phyloP scores from a whole-genome alignment of 1,284 basidiomycete species.

The Taiwanofungus camphoratus region DNA sequence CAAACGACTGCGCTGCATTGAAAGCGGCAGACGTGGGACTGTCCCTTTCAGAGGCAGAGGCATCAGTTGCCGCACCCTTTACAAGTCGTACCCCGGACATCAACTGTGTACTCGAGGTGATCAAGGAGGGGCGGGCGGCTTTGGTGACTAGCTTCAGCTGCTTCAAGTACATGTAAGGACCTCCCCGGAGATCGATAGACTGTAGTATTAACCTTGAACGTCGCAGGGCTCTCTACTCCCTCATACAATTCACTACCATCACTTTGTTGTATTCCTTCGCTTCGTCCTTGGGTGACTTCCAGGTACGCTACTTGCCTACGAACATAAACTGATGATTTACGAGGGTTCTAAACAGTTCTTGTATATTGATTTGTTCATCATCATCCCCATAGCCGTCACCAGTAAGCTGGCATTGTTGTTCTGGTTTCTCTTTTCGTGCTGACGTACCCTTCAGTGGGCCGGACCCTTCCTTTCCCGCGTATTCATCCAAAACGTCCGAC shows the following conservation, averaged over 20 bases:
- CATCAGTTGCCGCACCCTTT: constrained; percentile 98
- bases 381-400: constrained; percentile 92
- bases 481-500: constrained; percentile 92
- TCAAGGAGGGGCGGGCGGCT: constrained; percentile 93
- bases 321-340: no score
- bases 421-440: constrained; percentile 8
- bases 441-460: constrained; percentile 65
- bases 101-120: constrained; percentile 92
- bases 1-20: constrained; percentile 97
- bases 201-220: no score
- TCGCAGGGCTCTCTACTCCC: constrained; percentile 79
- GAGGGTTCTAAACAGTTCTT: no score
- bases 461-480: constrained; percentile 84
- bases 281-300: constrained; percentile 93
- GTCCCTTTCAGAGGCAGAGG: constrained; percentile 96
- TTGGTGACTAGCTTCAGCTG: constrained; percentile 98
- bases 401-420: constrained; percentile 49
- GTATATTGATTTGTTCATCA: constrained; percentile 97
- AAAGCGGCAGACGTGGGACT: constrained; percentile 99
- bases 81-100: constrained; percentile 94
- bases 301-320: constrained; percentile 64
- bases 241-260: constrained; percentile 87
- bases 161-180: constrained; percentile 95
- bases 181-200: no score
- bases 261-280: constrained; percentile 95